These are phyloP conservation scores for Diaporthe australafricana DNA, from an alignment of 2,329 filamentous ascomycete species.

Conservation along the genomic window DNA sequence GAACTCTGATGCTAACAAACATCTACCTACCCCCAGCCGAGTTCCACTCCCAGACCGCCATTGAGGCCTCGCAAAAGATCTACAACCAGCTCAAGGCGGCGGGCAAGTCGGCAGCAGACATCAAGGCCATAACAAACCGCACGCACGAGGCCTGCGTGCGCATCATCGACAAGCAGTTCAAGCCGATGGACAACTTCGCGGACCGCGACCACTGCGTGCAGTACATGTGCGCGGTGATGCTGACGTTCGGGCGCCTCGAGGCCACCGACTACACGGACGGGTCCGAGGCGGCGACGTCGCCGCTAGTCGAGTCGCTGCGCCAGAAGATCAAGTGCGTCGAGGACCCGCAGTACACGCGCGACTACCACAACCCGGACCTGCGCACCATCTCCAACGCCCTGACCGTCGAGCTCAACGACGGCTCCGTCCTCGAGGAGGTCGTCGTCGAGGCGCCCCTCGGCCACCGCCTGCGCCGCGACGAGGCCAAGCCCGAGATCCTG, in stretches of 20 bases:
- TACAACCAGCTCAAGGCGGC: slow-evolving; percentile 83
- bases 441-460: slow-evolving; percentile 94
- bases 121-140: slow-evolving; percentile 92
- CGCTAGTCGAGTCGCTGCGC: slow-evolving; percentile 89
- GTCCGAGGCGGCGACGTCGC: slow-evolving; percentile 89
- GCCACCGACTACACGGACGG: slow-evolving; percentile 95
- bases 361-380: slow-evolving; percentile 94
- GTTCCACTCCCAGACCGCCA: slow-evolving; percentile 98
- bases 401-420: slow-evolving; percentile 94
- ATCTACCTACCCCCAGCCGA: slow-evolving; percentile 70
- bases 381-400: slow-evolving; percentile 98
- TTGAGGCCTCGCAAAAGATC: slow-evolving; percentile 92
- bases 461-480: slow-evolving; percentile 89
- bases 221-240: slow-evolving; percentile 98
- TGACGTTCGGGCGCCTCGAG: slow-evolving; percentile 92
- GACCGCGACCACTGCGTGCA: slow-evolving; percentile 99
- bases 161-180: slow-evolving; percentile 99
- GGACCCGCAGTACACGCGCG: slow-evolving; percentile 91
- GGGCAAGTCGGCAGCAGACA: slow-evolving; percentile 93
- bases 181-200: slow-evolving; percentile 99
- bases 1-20: not conserved
- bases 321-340: slow-evolving; percentile 96
- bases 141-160: slow-evolving; percentile 98
- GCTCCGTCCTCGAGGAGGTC: slow-evolving; percentile 89
- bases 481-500: slow-evolving; percentile 97